Conservation (phyloP, 768 basidiomycete genomes). For the Pisolithus marmoratus region DNA sequence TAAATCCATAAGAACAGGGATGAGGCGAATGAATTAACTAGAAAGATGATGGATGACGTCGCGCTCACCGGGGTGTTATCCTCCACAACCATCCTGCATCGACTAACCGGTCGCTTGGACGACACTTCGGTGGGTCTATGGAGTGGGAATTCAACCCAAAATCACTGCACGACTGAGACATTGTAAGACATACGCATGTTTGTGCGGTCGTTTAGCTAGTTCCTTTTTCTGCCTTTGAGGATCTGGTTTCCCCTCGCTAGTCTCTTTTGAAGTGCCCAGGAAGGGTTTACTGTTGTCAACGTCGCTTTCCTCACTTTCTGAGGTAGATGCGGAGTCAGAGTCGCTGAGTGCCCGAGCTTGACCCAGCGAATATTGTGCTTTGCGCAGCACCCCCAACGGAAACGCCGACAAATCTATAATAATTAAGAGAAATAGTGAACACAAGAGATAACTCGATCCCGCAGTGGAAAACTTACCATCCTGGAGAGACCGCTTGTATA, state of each 20-base stretch:
- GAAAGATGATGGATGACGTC: background rate
- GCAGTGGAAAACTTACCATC: slow-evolving; percentile 13
- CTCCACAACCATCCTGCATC: slow-evolving; percentile 66
- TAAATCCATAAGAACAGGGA: slow-evolving; percentile 23
- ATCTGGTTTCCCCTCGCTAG: slow-evolving; percentile 33
- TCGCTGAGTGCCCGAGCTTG: slow-evolving; percentile 36
- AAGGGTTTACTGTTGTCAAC: slow-evolving; percentile 2
- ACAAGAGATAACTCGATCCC: background rate
- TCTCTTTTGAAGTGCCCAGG: slow-evolving; percentile 13
- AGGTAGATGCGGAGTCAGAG: slow-evolving; percentile 31
- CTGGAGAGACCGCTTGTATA: slow-evolving; percentile 23
- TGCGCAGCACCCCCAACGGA: slow-evolving; percentile 59
- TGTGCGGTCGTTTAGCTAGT: slow-evolving; percentile 59
- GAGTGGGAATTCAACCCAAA: background rate
- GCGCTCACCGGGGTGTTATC: slow-evolving; percentile 53
- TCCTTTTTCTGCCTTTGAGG: slow-evolving; percentile 40
- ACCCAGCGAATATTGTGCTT: slow-evolving; percentile 53
- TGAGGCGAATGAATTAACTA: background rate
- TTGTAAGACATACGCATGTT: slow-evolving; percentile 72
- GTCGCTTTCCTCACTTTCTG: slow-evolving; percentile 13
- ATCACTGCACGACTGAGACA: background rate
- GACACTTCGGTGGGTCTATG: slow-evolving; percentile 73
- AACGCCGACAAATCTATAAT: slow-evolving; percentile 54
- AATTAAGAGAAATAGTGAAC: slow-evolving; percentile 6
- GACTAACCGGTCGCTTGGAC: slow-evolving; percentile 79